A percentile compares a stretch with the other conserved stretches of the same genome.
Evolutionary conservation across 2,329 filamentous ascomycete species (phyloP).

Genomic region (Alternaria triticina): DNA sequence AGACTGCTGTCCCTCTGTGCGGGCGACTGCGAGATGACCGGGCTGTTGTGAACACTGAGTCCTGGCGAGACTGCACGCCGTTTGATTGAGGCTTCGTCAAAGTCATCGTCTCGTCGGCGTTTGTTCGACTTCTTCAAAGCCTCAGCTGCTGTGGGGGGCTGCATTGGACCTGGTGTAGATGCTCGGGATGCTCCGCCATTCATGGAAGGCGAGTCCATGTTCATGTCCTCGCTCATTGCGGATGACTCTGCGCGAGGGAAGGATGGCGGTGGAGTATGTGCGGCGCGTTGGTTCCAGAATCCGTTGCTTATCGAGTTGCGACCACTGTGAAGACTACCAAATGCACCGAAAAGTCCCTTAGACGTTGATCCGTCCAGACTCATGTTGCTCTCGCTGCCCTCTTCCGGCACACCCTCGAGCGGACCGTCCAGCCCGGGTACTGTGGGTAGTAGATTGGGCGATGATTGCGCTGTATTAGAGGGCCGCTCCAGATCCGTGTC

Average conservation of each 20-base stretch:
- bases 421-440: slow-evolving; percentile 62
- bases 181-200: slow-evolving; percentile 41
- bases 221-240: slow-evolving; percentile 69
- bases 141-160: slow-evolving; percentile 49
- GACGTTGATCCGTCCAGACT: slow-evolving; percentile 51
- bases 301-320: slow-evolving; percentile 74
- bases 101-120: slow-evolving; percentile 87
- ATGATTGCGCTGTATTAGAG: slow-evolving; percentile 68
- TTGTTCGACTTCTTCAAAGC: slow-evolving; percentile 61
- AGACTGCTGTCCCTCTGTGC: slow-evolving; percentile 72
- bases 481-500: slow-evolving; percentile 68
- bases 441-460: slow-evolving; percentile 68
- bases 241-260: slow-evolving; percentile 63
- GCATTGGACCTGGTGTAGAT: slow-evolving; percentile 47
- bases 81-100: slow-evolving; percentile 88
- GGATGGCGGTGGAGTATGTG: slow-evolving; percentile 63
- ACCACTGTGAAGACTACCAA: slow-evolving; percentile 79
- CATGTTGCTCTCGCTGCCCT: slow-evolving; percentile 64
- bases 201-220: slow-evolving; percentile 70
- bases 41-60: slow-evolving; percentile 89
- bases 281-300: slow-evolving; percentile 77
- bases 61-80: slow-evolving; percentile 89
- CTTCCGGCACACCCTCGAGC: slow-evolving; percentile 73
- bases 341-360: slow-evolving; percentile 65
- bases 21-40: slow-evolving; percentile 80